Conservation (phyloP, 148 eudicot species). For the Camellia lanceoleosa region DNA sequence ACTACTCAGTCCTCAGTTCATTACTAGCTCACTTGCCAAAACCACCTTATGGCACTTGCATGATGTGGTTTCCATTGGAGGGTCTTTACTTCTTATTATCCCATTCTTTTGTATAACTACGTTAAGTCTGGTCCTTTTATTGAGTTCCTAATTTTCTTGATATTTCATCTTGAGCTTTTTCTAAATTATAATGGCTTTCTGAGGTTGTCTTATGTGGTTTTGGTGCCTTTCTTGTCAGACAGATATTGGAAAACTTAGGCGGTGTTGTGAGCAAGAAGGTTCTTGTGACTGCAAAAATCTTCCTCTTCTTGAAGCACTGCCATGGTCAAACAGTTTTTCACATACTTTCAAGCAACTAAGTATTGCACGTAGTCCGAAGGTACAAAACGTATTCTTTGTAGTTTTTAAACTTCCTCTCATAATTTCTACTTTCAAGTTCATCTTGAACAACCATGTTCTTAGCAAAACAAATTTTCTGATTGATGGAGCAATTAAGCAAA, state of each 20-base stretch:
- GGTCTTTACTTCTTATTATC: neutral
- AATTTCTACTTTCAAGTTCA: no score
- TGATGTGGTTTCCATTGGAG: neutral
- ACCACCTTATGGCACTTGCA: neutral
- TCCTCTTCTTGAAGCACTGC: slow-evolving; percentile 48
- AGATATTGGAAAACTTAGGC: slow-evolving; percentile 47
- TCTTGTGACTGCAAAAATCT: slow-evolving; percentile 70
- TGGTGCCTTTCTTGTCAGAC: slow-evolving; percentile 39
- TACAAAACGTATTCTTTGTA: slow-evolving; percentile 16
- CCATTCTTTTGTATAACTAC: no score
- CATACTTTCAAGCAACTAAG: slow-evolving; percentile 65
- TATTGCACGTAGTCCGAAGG: slow-evolving; percentile 74
- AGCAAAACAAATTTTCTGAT: no score
- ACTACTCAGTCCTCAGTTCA: neutral
- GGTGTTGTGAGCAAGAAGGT: slow-evolving; percentile 61
- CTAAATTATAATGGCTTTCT: neutral
- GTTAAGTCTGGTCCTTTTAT: neutral
- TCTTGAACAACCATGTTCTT: no score
- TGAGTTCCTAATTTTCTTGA: neutral
- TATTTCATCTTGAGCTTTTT: neutral
- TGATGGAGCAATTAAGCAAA: no score
- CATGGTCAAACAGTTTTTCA: slow-evolving; percentile 80
- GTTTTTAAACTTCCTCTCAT: no score
- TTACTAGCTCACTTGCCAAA: neutral
- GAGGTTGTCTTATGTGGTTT: slow-evolving; percentile 5